Conservation (phyloP, 768 basidiomycete species). For the Xerocomellus amylosporus region DNA sequence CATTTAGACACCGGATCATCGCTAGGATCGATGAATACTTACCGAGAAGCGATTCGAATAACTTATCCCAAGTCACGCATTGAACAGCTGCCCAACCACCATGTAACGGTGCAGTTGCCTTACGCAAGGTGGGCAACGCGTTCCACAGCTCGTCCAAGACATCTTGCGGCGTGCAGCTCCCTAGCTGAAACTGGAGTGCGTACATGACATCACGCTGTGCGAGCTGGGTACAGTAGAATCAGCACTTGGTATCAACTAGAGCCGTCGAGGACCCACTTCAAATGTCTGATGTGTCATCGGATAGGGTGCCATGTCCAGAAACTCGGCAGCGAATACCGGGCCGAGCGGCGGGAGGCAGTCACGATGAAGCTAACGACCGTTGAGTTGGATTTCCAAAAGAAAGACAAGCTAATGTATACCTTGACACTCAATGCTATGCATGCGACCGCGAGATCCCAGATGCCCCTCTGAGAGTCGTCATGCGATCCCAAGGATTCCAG, state of each 20-base stretch:
- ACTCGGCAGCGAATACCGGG: conserved; percentile 52
- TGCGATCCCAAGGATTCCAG: neutral
- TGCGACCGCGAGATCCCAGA: conserved; percentile 59
- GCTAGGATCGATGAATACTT: neutral
- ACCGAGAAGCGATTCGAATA: conserved; percentile 47
- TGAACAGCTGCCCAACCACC: conserved; percentile 46
- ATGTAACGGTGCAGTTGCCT: conserved; percentile 29
- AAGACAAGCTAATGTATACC: conserved; percentile 32
- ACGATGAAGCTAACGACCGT: conserved; percentile 51
- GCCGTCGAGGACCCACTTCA: conserved; percentile 42
- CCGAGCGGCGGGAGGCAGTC: conserved; percentile 57
- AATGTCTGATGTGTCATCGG: conserved; percentile 44
- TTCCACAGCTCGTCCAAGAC: conserved; percentile 58
- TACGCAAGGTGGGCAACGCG: conserved; percentile 51
- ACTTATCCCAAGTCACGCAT: conserved; percentile 46
- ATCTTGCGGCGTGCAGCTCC: conserved; percentile 48
- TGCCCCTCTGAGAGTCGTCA: conserved; percentile 28
- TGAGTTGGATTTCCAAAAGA: neutral
- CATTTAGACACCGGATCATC: neutral
- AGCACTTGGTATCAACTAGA: neutral
- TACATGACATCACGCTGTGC: conserved; percentile 56
- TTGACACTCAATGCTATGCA: conserved; percentile 63
- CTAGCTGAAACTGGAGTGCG: conserved; percentile 47
- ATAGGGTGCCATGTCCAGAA: conserved; percentile 49
- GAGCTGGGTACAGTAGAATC: conserved; percentile 32